Evolutionary conservation across 257 asterid species (phyloP).

Genomic region (Osmanthus fragrans): DNA sequence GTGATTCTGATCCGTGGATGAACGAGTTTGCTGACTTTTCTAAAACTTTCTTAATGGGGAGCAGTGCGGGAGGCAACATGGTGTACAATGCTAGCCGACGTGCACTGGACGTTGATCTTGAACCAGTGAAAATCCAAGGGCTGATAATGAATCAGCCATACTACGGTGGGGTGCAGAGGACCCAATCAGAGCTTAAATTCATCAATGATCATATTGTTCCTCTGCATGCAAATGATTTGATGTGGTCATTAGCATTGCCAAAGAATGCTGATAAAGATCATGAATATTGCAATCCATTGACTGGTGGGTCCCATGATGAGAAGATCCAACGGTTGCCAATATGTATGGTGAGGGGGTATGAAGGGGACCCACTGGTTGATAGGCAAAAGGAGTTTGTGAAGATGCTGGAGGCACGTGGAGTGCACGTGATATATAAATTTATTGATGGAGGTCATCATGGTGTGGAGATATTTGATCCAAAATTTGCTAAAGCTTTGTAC

Average conservation of each 20-base stretch:
- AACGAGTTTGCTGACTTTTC: slow-evolving; percentile 50
- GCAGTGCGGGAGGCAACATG: slow-evolving; percentile 67
- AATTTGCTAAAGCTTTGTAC: slow-evolving; percentile 40
- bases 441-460: slow-evolving; percentile 58
- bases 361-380: slow-evolving; percentile 62
- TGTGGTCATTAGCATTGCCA: slow-evolving; percentile 77
- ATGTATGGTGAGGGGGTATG: slow-evolving; percentile 56
- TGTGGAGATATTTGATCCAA: slow-evolving; percentile 56
- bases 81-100: slow-evolving; percentile 46
- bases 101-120: slow-evolving; percentile 36
- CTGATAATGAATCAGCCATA: slow-evolving; percentile 60
- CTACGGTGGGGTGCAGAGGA: slow-evolving; percentile 56
- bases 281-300: slow-evolving; percentile 46
- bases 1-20: slow-evolving; percentile 47
- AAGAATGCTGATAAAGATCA: slow-evolving; percentile 52
- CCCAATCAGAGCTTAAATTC: slow-evolving; percentile 46
- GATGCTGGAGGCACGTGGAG: slow-evolving; percentile 59
- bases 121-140: slow-evolving; percentile 53
- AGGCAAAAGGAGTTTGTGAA: slow-evolving; percentile 59
- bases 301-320: slow-evolving; percentile 24
- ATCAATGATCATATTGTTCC: slow-evolving; percentile 41
- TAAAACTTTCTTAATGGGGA: slow-evolving; percentile 59
- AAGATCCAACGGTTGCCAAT: slow-evolving; percentile 50
- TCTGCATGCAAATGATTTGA: slow-evolving; percentile 42
- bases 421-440: slow-evolving; percentile 47